phyloP scores from a whole-genome alignment of 805 yeast genomes.

The Cyberlindnera saturnus region DNA sequence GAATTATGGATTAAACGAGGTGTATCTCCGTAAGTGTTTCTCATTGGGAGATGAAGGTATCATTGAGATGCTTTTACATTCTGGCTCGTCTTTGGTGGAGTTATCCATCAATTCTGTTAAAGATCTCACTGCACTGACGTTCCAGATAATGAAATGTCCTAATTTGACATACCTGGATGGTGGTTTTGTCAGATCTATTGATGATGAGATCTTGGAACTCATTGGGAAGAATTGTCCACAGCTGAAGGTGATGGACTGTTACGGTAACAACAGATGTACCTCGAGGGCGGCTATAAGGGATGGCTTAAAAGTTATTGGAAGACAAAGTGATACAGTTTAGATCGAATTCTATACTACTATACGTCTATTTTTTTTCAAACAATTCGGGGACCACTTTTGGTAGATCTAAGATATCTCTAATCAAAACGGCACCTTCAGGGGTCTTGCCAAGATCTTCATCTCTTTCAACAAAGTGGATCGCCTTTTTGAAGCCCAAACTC shows the following conservation, averaged over 20 bases:
- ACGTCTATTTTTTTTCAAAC: conserved; percentile 5
- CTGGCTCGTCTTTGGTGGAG: conserved; percentile 59
- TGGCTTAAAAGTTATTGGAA: conserved; percentile 62
- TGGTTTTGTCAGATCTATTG: conserved; percentile 75
- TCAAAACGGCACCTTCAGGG: conserved; percentile 42
- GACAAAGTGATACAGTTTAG: conserved; percentile 54
- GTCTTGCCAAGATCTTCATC: conserved; percentile 40
- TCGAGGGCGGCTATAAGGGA: conserved; percentile 43
- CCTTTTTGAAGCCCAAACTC: conserved; percentile 62
- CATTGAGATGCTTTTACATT: conserved; percentile 54
- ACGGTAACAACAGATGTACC: conserved; percentile 71
- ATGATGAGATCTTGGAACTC: conserved; percentile 57
- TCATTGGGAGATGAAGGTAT: conserved; percentile 60
- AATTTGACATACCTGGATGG: conserved; percentile 62
- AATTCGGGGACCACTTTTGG: conserved; percentile 22
- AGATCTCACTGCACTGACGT: conserved; percentile 43
- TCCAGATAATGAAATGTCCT: conserved; percentile 47
- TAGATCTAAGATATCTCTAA: conserved; percentile 53
- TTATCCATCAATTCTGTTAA: conserved; percentile 72
- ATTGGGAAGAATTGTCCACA: conserved; percentile 56
- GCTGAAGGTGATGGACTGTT: conserved; percentile 66
- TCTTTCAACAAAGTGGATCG: conserved; percentile 71
- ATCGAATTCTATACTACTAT: background rate
- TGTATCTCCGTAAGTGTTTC: conserved; percentile 61
- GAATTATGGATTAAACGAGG: conserved; percentile 52